Conservation (phyloP, 768 basidiomycete genomes). For the Xerocomellus chrysenteron region DNA sequence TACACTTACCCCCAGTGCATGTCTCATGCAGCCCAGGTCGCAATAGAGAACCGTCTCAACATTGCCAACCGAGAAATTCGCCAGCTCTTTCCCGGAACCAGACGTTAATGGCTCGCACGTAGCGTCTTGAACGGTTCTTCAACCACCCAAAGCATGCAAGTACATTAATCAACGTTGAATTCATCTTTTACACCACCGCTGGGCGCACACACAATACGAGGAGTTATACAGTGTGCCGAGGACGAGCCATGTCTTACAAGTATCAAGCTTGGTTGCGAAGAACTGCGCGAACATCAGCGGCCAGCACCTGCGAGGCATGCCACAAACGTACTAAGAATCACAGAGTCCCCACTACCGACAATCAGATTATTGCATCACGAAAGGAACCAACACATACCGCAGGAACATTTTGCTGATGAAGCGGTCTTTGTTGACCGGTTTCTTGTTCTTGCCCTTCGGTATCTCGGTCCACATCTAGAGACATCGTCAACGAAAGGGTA, state of each 20-base stretch:
- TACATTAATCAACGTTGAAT: constrained; percentile 2
- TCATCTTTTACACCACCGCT: neutral
- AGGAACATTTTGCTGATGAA: constrained; percentile 99
- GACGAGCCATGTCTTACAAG: neutral
- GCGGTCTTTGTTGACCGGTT: constrained; percentile 97
- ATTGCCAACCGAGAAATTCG: constrained; percentile 58
- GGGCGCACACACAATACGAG: neutral
- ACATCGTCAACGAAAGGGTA: constrained; percentile 9
- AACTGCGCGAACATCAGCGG: constrained; percentile 50
- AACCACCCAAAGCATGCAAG: neutral
- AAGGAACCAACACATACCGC: constrained; percentile 48
- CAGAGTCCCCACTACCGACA: constrained; percentile 82
- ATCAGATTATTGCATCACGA: constrained; percentile 11
- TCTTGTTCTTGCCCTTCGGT: constrained; percentile 98
- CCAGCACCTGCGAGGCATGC: constrained; percentile 15
- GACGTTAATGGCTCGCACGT: neutral
- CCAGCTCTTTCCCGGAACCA: constrained; percentile 44
- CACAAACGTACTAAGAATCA: constrained; percentile 81
- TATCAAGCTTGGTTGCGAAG: constrained; percentile 69
- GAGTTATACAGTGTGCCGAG: neutral
- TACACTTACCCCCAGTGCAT: neutral
- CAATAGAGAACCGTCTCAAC: constrained; percentile 62
- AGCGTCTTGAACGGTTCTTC: no score
- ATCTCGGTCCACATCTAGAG: constrained; percentile 97
- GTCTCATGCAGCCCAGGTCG: constrained; percentile 38